Conservation (phyloP, 257 asterid genomes). For the Echium plantagineum region DNA sequence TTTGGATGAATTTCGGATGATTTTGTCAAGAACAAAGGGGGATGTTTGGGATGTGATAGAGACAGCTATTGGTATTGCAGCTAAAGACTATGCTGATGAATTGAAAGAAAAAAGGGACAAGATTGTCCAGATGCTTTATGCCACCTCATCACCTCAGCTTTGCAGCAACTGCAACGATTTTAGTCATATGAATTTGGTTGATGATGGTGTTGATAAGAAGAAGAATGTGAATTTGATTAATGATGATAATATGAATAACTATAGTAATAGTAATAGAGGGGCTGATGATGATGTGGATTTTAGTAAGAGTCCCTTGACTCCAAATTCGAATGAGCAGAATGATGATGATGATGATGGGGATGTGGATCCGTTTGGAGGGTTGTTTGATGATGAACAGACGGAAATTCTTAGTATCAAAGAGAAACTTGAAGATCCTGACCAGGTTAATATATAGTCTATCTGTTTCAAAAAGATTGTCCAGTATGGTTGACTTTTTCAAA, state of each 20-base stretch:
- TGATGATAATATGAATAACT: constrained; percentile 18
- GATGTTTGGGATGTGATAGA: constrained; percentile 75
- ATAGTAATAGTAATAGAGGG: constrained; percentile 4
- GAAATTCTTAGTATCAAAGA: constrained; percentile 56
- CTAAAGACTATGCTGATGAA: constrained; percentile 53
- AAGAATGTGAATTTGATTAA: neutral
- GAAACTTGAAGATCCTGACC: constrained; percentile 69
- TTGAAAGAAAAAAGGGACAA: constrained; percentile 66
- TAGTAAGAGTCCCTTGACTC: constrained; percentile 53
- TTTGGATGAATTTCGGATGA: constrained; percentile 53
- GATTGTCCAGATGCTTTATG: constrained; percentile 60
- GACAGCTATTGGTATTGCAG: constrained; percentile 70
- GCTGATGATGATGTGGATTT: constrained; percentile 16
- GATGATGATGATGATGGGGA: neutral
- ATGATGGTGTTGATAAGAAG: constrained; percentile 15
- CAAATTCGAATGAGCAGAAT: constrained; percentile 37
- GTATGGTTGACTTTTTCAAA: no score
- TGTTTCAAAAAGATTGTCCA: no score
- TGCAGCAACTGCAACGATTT: constrained; percentile 34
- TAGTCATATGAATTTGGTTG: constrained; percentile 1
- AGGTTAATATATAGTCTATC: constrained; percentile 22
- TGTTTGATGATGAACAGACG: constrained; percentile 63
- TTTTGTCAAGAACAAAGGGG: constrained; percentile 56
- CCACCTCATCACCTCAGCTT: constrained; percentile 23
- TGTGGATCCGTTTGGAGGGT: constrained; percentile 44